Evolutionary conservation across 768 basidiomycete species (phyloP).

Genomic region (Suillus subalutaceus): DNA sequence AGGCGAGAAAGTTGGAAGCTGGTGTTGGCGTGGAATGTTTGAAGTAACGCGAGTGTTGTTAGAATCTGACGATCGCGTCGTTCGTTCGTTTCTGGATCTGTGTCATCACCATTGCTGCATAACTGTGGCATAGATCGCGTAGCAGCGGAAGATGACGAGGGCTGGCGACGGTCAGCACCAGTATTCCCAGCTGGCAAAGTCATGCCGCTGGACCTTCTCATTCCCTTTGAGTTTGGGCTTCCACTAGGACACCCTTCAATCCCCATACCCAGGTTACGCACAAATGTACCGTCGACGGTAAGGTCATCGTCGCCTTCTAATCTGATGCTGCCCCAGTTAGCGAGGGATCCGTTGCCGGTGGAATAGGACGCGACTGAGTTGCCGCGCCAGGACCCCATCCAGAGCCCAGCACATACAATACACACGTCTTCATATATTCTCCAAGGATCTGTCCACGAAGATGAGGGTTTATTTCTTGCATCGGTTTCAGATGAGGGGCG

Average conservation of each 20-base stretch:
- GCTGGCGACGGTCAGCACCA: constrained; percentile 30
- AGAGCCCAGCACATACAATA: constrained; percentile 79
- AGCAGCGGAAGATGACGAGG: constrained; percentile 33
- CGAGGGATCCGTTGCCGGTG: constrained; percentile 45
- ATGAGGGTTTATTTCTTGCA: constrained; percentile 42
- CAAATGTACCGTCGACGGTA: constrained; percentile 41
- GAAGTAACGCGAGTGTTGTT: constrained; percentile 62
- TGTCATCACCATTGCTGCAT: constrained; percentile 18
- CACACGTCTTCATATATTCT: constrained; percentile 86
- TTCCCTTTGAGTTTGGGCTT: constrained; percentile 37
- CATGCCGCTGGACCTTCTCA: constrained; percentile 51
- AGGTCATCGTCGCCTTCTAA: constrained; percentile 73
- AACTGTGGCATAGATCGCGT: constrained; percentile 32
- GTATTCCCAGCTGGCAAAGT: constrained; percentile 49
- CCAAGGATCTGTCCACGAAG: constrained; percentile 76
- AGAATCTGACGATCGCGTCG: constrained; percentile 40
- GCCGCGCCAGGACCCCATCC: constrained; percentile 68
- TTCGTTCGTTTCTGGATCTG: constrained; percentile 19
- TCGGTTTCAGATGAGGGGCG: constrained; percentile 31
- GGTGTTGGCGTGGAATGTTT: constrained; percentile 70
- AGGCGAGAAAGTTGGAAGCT: constrained; percentile 57
- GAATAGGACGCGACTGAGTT: constrained; percentile 53
- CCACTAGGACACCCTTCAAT: constrained; percentile 63
- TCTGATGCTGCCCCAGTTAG: constrained; percentile 58
- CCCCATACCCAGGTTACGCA: constrained; percentile 67